Percentiles rank a stretch among this genome's conserved stretches.
These are phyloP conservation scores for Myxozyma vanderwaltii DNA, from an alignment of 805 yeast genomes.

Conservation along the genomic window DNA sequence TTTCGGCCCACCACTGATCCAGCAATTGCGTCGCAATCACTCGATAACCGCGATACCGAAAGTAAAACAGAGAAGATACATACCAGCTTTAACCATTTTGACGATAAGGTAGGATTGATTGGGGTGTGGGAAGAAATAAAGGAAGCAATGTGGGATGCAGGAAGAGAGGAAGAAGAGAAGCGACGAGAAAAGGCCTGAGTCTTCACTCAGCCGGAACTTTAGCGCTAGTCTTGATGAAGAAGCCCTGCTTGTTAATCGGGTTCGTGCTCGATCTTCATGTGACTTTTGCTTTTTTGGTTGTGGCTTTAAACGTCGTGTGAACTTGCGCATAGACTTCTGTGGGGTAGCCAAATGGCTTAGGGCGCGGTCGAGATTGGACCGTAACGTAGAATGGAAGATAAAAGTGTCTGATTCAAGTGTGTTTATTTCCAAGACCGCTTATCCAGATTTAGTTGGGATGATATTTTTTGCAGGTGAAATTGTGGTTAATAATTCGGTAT, in stretches of 20 bases:
- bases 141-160: neutral
- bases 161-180: slow-evolving; percentile 4
- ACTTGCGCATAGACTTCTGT: too few relatives aligned
- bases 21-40: neutral
- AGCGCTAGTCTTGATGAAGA: neutral
- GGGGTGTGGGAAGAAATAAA: neutral
- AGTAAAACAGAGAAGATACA: slow-evolving; percentile 40
- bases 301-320: neutral
- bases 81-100: slow-evolving; percentile 68
- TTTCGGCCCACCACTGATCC: neutral
- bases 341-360: too few relatives aligned
- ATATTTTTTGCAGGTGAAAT: too few relatives aligned
- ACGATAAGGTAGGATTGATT: neutral
- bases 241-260: neutral
- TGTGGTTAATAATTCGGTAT: too few relatives aligned
- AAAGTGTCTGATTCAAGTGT: too few relatives aligned
- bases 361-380: too few relatives aligned
- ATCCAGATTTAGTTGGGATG: too few relatives aligned
- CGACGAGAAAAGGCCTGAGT: neutral
- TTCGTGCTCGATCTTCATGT: neutral
- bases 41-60: neutral
- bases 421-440: too few relatives aligned
- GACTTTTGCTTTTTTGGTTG: neutral
- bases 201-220: neutral
- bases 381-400: too few relatives aligned